Base-by-base conservation (phyloP, 805 yeast species). In the Hanseniaspora lachancei region DNA sequence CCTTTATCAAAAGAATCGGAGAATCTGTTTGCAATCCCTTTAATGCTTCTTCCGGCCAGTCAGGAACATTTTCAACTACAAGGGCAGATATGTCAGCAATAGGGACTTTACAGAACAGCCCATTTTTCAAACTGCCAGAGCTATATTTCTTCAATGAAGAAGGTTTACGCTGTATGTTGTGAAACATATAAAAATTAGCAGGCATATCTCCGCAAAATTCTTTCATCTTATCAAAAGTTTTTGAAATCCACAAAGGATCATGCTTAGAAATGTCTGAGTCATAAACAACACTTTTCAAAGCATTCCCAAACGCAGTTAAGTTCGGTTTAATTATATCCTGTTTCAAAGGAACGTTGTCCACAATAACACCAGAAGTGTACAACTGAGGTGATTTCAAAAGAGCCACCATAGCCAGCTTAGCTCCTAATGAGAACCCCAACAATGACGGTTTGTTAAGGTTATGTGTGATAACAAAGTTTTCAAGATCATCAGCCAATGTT, bases 381-480 rank as follows among this genome's bases (percentile, higher is more conserved):
- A 70, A 72, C 5, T 68, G 16, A 21, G 51, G 57, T 21, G 35
- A 54, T 21, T 60, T 56, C 36, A 80, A 62, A 0, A 77, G 66
- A 1, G 72, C 70, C 48, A 73, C 55, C 75, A 80, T 73, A 0
- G 77, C 78, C 0, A 76, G 73, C 61, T 78, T 79, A 4, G 81
- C 84, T 1, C 86, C 86, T 78, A 80, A 74, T 20, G 82, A 78
- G 62, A 77, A 82, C 0, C 85, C 84, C 13, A 74, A 57, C 3
- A 75, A 52, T 40, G 70, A 63, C 5, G 72, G 66, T 15, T 68
- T 68, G 53, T 63, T 59, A 9, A 62, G 49, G 12, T 40, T 39
- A 23, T 55, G 36, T 13, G n/a, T n/a, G 5, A 32, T 23, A 9
- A 64, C 63, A 51, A 72, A 72, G 41, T 63, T 60, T 3, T 68